Base-by-base conservation (phyloP, 2,329 filamentous ascomycete species). In the Xylariaceae sp. region DNA sequence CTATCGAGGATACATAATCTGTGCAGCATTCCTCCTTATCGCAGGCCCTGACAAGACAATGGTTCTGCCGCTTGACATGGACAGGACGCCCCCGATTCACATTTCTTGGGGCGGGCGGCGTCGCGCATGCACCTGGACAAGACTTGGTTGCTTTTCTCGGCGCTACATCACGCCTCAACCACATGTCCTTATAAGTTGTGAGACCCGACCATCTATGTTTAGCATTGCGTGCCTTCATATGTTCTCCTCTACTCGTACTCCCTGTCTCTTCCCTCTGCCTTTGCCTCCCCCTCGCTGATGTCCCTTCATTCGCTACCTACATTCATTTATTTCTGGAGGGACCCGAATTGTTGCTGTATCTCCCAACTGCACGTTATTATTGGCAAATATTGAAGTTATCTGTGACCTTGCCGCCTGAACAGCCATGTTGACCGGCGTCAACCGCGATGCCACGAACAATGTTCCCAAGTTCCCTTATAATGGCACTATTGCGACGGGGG, bases 401-500 rank as follows among this genome's bases (percentile, higher is more conserved):
- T 44, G 18, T 34, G 45, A 51, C 57, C 37, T 48, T 44, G 56
- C 59, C 52, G 53, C 53, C 65, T 68, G 59, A 18, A 75, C 76
- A 74, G 70, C 67, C 50, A 71, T 69, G 61, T 57, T 75, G 39
- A 71, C 75, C 55, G 73, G 72, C 62, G 66, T 76, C 69, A 73
- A 80, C 65, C 74, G 77, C 63, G 74, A 80, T 66, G 66, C 68
- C 48, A 70, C 78, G 58, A 71, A 77, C 68, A 82, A 81, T 66
- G 68, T 77, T 53, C 64, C 72, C 63, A 75, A 78, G 63, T 73
- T 82, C 45, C 76, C 81, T 18, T 89, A 86, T 76, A 90, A 90
- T 76, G 83, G 82, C 69, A 85, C 86, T 15, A 76, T 76, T 41
- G 73, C 77, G 18, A 85, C 82, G 6, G 89, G 89, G 64, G 89